A percentile compares a stretch with the other conserved stretches of the same genome.
Evolutionary conservation across 2,329 filamentous ascomycete species (phyloP).

Genomic region (Trichophaea hybrida): DNA sequence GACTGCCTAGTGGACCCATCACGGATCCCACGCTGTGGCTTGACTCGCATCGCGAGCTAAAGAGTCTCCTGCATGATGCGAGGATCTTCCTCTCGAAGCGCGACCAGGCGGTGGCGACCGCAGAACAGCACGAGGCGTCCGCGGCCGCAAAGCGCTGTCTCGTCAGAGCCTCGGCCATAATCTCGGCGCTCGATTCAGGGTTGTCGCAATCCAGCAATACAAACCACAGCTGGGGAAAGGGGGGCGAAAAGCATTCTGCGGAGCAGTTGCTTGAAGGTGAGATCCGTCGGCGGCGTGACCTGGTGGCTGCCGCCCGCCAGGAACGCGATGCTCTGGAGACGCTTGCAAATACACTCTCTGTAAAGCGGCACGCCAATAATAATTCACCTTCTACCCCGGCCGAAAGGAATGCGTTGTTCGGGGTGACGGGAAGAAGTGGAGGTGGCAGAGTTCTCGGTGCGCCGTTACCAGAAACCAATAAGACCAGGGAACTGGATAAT

Average conservation of each 20-base stretch:
- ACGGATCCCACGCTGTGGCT: slow-evolving; percentile 58
- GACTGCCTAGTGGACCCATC: slow-evolving; percentile 31
- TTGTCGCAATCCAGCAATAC: slow-evolving; percentile 37
- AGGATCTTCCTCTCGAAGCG: slow-evolving; percentile 50
- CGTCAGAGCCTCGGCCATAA: slow-evolving; percentile 50
- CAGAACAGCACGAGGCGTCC: slow-evolving; percentile 38
- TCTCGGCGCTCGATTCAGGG: slow-evolving; percentile 52
- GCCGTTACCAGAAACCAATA: slow-evolving; percentile 58
- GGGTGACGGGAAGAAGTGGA: slow-evolving; percentile 33
- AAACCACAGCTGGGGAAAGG: slow-evolving; percentile 17
- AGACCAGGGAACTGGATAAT: slow-evolving; percentile 64
- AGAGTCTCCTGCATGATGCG: slow-evolving; percentile 53
- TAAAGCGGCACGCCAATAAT: slow-evolving; percentile 1
- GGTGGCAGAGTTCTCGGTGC: slow-evolving; percentile 56
- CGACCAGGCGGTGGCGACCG: slow-evolving; percentile 41
- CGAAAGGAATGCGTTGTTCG: slow-evolving; percentile 25
- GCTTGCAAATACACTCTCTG: slow-evolving; percentile 46
- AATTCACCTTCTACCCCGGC: slow-evolving; percentile 20
- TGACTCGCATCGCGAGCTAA: slow-evolving; percentile 60
- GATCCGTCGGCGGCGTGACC: slow-evolving; percentile 53
- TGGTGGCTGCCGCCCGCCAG: slow-evolving; percentile 53
- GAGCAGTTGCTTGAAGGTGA: slow-evolving; percentile 54
- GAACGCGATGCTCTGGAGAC: slow-evolving; percentile 65
- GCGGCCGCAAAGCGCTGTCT: slow-evolving; percentile 62
- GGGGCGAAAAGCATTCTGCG: slow-evolving; percentile 12